Percentiles rank a stretch among this genome's conserved stretches.
These are phyloP conservation scores for Xerocomellus chrysenteron DNA, from an alignment of 768 basidiomycete genomes.

Conservation along the genomic window DNA sequence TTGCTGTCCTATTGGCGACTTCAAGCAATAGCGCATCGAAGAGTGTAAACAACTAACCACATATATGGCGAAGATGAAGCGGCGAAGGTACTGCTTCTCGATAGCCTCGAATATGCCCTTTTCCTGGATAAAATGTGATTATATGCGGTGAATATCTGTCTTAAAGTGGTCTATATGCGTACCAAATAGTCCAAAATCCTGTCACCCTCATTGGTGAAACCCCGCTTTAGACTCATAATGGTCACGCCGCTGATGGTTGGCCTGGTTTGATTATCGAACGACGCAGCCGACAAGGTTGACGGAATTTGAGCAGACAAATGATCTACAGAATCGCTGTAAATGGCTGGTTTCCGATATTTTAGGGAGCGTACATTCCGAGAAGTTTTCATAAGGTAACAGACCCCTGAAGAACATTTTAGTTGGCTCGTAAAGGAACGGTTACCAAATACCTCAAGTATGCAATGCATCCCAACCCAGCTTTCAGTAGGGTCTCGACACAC, in stretches of 20 bases:
- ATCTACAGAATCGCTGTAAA: constrained; percentile 10
- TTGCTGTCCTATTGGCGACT: constrained; percentile 61
- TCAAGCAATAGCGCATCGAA: background rate
- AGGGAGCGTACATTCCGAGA: constrained; percentile 53
- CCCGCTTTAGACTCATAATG: constrained; percentile 71
- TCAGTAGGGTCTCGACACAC: constrained; percentile 69
- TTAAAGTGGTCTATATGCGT: constrained; percentile 25
- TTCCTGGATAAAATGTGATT: constrained; percentile 49
- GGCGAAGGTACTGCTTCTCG: constrained; percentile 79
- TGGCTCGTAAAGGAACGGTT: background rate
- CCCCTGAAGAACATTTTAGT: constrained; percentile 45
- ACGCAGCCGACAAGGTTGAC: constrained; percentile 32
- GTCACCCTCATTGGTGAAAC: constrained; percentile 82
- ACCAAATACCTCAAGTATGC: constrained; percentile 62
- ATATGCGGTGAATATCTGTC: constrained; percentile 10
- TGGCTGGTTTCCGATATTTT: background rate
- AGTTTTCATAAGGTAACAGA: constrained; percentile 77
- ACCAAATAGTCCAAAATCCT: constrained; percentile 80
- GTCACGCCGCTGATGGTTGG: constrained; percentile 62
- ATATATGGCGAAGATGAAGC: constrained; percentile 84
- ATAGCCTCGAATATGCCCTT: constrained; percentile 85
- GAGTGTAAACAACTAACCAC: constrained; percentile 47
- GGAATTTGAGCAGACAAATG: constrained; percentile 33
- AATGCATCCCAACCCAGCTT: constrained; percentile 73
- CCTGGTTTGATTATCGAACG: constrained; percentile 38